Conservation (phyloP, 2,329 filamentous ascomycete genomes). For the Ophiosphaerella korrae region DNA sequence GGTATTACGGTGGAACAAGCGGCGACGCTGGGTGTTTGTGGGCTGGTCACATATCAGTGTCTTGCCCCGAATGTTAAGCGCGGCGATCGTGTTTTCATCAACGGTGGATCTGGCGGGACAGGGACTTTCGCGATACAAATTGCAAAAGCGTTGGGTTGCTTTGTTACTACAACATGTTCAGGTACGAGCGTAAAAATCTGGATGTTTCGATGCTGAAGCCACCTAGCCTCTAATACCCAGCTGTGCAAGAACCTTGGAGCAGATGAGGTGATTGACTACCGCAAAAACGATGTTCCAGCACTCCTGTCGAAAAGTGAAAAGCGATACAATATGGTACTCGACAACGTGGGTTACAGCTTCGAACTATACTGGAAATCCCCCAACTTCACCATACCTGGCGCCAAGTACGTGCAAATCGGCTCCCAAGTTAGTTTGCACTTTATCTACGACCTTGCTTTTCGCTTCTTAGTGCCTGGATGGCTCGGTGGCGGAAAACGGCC, state of each 20-base stretch:
- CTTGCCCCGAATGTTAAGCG: conserved; percentile 26
- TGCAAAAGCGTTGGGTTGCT: conserved; percentile 62
- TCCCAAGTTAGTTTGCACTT: conserved; percentile 21
- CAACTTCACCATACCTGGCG: conserved; percentile 15
- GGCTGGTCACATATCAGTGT: conserved; percentile 27
- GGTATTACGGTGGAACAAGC: conserved; percentile 15
- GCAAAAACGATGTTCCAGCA: conserved; percentile 52
- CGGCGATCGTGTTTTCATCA: conserved; percentile 62
- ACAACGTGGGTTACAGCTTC: conserved; percentile 56
- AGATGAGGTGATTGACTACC: conserved; percentile 66
- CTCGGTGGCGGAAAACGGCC: conserved; percentile 56
- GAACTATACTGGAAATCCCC: conserved; percentile 28
- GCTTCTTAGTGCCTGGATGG: conserved; percentile 35
- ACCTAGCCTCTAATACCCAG: conserved; percentile 53
- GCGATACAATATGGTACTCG: conserved; percentile 60
- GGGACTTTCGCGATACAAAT: conserved; percentile 67
- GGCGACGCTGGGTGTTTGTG: conserved; percentile 27
- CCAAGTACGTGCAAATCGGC: conserved; percentile 28
- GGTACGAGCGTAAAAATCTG: conserved; percentile 13
- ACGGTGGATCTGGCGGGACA: conserved; percentile 66
- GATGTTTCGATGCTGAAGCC: conserved; percentile 10
- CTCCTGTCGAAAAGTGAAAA: conserved; percentile 52
- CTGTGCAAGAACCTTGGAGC: conserved; percentile 64
- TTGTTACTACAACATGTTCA: conserved; percentile 64
- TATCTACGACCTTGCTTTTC: conserved; percentile 19